Base-by-base conservation (phyloP, 1,139 yeast genomes). In the Saccharomyces hybrid region DNA sequence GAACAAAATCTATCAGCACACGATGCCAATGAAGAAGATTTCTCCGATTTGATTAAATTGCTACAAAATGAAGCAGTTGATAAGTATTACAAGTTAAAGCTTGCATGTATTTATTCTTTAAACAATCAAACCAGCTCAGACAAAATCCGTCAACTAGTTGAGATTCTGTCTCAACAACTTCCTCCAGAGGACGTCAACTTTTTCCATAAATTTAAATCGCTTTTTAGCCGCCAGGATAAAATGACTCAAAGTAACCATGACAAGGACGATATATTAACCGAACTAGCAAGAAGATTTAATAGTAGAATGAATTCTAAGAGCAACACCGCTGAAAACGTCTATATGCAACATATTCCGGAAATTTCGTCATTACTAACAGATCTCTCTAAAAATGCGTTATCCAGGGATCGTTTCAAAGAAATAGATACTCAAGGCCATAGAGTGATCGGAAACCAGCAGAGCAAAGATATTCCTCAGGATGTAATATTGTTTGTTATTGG, bases 1-100 rank as follows among this genome's bases (percentile, higher is more conserved):
- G 97, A 93, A 68, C 99, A 93, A 71, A 81, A 84, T 27, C 75
- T 93, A 54, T 83, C 89, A 1, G 84, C 95, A 59, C 84, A 81
- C 57, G 84, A 80, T 52, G 76, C 76, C 51, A 84, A 82, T 61
- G 74, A 74, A 51, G 66, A 73, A 1, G 85, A 82, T 59, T 69
- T 79, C 20, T 71, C 73, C 53, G 78, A 76, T 34, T 64, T 84
- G 38, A 76, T 80, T 55, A 70, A 70, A 47, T 59, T 83, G 41
- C 58, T 84, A 20, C 53, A 57, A 20, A 56, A 61, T 46, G 59
- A 63, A 6, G 56, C 57, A n/a, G 58, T 78, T 23, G 61, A 70
- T 6, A 73, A 72, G 27, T 73, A 71, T 41, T 71, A 76, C 42
- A 85, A 85, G 61, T 59, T 84, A 51, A 77, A 84, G 52, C 74